A percentile compares a stretch with the other conserved stretches of the same genome.
These are phyloP conservation scores for Macrolepiota fuliginosa DNA, from an alignment of 768 basidiomycete genomes.

Conservation along the genomic window DNA sequence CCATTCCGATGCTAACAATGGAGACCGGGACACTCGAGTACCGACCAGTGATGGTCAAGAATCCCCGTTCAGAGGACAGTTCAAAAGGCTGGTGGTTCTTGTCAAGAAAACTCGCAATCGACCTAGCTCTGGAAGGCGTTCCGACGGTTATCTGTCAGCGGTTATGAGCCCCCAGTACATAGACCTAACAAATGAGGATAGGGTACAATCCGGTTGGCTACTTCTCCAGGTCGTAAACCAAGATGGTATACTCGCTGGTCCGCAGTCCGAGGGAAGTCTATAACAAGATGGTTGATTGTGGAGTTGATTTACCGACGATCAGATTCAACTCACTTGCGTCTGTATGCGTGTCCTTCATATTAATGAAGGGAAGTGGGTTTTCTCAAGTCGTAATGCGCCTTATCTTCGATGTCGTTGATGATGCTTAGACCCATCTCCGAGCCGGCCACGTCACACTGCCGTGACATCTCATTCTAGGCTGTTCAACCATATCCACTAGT, in stretches of 20 bases:
- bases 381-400: neutral
- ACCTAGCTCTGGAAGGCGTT: constrained; percentile 61
- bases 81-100: constrained; percentile 56
- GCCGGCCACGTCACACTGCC: neutral
- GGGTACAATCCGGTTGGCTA: constrained; percentile 76
- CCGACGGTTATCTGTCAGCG: constrained; percentile 67
- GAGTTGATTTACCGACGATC: neutral
- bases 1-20: constrained; percentile 83
- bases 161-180: neutral
- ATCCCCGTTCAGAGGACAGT: constrained; percentile 71
- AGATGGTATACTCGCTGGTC: constrained; percentile 80
- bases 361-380: constrained; percentile 4
- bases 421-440: neutral
- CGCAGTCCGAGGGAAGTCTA: constrained; percentile 76
- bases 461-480: neutral
- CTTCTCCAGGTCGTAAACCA: constrained; percentile 70
- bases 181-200: neutral
- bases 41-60: constrained; percentile 67
- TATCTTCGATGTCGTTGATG: neutral
- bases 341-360: constrained; percentile 60
- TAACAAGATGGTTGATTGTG: neutral
- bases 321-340: constrained; percentile 59
- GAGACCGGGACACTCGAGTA: constrained; percentile 64
- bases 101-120: constrained; percentile 62
- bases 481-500: too few relatives aligned